Evolutionary conservation across 78 protist species (phyloP), one percentile per base, ranked within the genome.

Genomic region (Thecamonas trahens): DNA sequence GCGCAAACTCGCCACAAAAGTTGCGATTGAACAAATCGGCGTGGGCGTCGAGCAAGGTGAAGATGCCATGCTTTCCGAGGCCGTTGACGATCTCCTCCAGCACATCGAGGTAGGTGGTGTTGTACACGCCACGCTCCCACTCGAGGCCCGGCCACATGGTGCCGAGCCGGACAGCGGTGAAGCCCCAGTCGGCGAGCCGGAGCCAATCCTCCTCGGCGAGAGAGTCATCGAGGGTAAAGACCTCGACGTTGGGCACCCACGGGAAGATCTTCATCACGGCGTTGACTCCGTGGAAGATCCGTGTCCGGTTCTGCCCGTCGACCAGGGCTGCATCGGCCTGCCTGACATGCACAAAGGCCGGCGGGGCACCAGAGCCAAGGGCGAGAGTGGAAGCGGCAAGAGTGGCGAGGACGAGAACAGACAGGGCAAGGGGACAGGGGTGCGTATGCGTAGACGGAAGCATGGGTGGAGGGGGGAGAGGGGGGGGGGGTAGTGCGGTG

Each of bases 241-340:
- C 57, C 22, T 22, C 73, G 14, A 60, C 3, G 24, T 28, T 50
- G 37, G 96, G 93, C 37, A 69, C 42, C 50, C 39, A 87, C 17
- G 94, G 96, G 40, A 74, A 53, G 24, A 37, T 40, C 72, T 91
- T 91, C 55, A 58, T 54, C 17, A 91, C 91, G 20, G 37, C 80
- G 74, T 91, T 91, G 7, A 84, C 69, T 5, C 96, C 96, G 59
- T 82, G 92, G 60, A 89, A 88, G 61, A 85, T 1, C 39, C 83
- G 73, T 17, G 31, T 74, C 29, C 93, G 67, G 20, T 75, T 74
- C 24, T 45, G 22, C 62, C 52, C 74, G 57, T 91, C 92, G n/a
- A 77, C 32, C 9, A 79, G 37, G 26, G 18, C 45, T 15, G 39
- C 40, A 9, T 61, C 53, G n/a, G n/a, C 7, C 6, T 60, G 22